Percentiles rank a stretch among this genome's conserved stretches.
These are phyloP conservation scores for Aureobasidium sp. DNA, from an alignment of 2,329 filamentous ascomycete species.

Conservation along the genomic window DNA sequence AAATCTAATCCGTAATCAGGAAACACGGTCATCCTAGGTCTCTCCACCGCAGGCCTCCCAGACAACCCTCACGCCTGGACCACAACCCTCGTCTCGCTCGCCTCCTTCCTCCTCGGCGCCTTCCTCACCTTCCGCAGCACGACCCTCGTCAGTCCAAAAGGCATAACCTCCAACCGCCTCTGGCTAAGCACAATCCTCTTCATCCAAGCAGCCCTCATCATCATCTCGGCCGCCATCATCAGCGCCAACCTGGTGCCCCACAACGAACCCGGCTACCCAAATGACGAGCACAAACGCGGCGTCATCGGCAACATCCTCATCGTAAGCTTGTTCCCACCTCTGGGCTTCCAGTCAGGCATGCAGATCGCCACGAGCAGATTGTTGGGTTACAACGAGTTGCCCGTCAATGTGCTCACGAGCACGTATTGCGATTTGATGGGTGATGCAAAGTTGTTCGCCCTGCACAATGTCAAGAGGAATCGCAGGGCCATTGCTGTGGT, in stretches of 20 bases:
- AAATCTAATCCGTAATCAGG: slow-evolving; percentile 31
- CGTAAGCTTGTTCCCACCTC: slow-evolving; percentile 37
- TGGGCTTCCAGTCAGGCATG: slow-evolving; percentile 50
- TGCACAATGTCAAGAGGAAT: slow-evolving; percentile 46
- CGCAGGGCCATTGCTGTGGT: slow-evolving; percentile 41
- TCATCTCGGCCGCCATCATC: slow-evolving; percentile 47
- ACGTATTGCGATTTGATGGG: slow-evolving; percentile 49
- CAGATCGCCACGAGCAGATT: slow-evolving; percentile 47
- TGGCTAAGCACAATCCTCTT: slow-evolving; percentile 45
- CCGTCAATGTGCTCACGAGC: slow-evolving; percentile 50
- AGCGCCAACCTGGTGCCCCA: slow-evolving; percentile 41
- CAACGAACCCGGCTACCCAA: slow-evolving; percentile 32
- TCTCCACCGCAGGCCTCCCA: slow-evolving; percentile 49
- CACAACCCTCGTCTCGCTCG: slow-evolving; percentile 48
- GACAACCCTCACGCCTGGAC: slow-evolving; percentile 48
- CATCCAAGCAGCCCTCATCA: slow-evolving; percentile 46
- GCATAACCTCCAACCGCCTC: slow-evolving; percentile 28
- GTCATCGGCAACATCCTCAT: slow-evolving; percentile 37
- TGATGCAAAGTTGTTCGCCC: slow-evolving; percentile 43
- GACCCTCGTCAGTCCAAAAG: slow-evolving; percentile 32
- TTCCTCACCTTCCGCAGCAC: slow-evolving; percentile 38
- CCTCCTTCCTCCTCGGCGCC: slow-evolving; percentile 48
- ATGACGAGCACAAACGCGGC: slow-evolving; percentile 22
- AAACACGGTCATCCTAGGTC: slow-evolving; percentile 57
- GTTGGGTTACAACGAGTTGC: slow-evolving; percentile 48